Percentiles rank a stretch among this genome's conserved stretches.
Conservation (phyloP, 2,329 filamentous ascomycete species). For the Pseudocercospora eumusae region DNA sequence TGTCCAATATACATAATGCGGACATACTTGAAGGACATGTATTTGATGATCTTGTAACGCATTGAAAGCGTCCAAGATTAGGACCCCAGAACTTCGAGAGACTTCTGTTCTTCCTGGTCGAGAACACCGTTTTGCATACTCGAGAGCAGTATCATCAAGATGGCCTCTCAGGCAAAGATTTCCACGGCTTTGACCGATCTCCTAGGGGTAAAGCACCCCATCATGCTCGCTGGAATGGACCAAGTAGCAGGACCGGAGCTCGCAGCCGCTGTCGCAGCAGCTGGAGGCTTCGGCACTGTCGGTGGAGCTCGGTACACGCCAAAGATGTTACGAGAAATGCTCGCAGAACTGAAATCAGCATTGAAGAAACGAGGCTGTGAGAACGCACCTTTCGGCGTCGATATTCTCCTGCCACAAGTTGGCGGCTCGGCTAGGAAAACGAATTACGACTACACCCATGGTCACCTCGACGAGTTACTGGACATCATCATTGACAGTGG, state of each 20-base stretch:
- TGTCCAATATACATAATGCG: constrained; percentile 3
- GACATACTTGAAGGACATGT: background rate
- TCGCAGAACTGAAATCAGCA: constrained; percentile 85
- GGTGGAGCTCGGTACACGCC: constrained; percentile 93
- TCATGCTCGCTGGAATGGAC: constrained; percentile 97
- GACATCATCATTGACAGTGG: constrained; percentile 89
- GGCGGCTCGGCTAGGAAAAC: constrained; percentile 92
- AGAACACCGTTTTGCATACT: background rate
- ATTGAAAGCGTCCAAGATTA: background rate
- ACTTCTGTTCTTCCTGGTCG: background rate
- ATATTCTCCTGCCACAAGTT: constrained; percentile 87
- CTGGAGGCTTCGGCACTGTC: constrained; percentile 90
- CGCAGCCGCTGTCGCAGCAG: constrained; percentile 92
- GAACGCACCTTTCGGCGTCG: constrained; percentile 90
- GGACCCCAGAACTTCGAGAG: too few relatives aligned
- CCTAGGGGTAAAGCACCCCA: constrained; percentile 92
- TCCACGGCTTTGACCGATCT: constrained; percentile 88
- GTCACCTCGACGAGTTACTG: constrained; percentile 84
- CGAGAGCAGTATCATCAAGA: constrained; percentile 55
- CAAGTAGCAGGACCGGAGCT: constrained; percentile 93
- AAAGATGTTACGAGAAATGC: constrained; percentile 92
- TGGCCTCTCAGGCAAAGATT: constrained; percentile 44
- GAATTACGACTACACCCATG: constrained; percentile 93
- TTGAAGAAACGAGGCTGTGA: constrained; percentile 66
- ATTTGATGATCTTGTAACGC: background rate